phyloP scores from a whole-genome alignment of 176 grass and related monocot genomes.

The Dactylis glomerata region DNA sequence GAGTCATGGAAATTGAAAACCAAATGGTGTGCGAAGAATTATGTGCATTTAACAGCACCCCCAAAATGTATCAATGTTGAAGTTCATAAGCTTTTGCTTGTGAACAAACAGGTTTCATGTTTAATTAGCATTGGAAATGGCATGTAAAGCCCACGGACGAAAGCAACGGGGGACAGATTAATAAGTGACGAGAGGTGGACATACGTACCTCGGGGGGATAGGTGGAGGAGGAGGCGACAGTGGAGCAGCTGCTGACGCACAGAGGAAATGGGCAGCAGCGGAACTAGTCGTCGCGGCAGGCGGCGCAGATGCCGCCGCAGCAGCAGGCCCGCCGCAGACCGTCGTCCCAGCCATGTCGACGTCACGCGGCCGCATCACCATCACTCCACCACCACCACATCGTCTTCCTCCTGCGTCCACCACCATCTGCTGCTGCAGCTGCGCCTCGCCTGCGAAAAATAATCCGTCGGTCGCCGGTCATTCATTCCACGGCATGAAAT shows the following conservation, averaged over 20 bases:
- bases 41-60: neutral
- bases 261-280: conserved; percentile 39
- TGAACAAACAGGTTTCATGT: neutral
- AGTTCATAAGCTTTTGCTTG: too few species aligned
- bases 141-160: conserved; percentile 1
- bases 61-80: neutral
- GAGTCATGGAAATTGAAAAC: neutral
- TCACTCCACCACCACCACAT: conserved; percentile 29
- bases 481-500: conserved; percentile 7
- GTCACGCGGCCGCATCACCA: conserved; percentile 26
- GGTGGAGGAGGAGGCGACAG: conserved; percentile 38
- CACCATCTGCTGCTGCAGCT: conserved; percentile 26
- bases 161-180: conserved; percentile 15
- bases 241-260: conserved; percentile 45
- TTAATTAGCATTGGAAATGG: neutral
- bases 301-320: conserved; percentile 27
- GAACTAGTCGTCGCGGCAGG: conserved; percentile 36
- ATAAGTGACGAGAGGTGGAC: conserved; percentile 3
- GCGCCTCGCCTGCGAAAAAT: conserved; percentile 30
- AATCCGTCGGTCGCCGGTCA: neutral
- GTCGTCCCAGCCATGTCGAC: conserved; percentile 33
- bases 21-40: neutral
- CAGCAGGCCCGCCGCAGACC: conserved; percentile 17
- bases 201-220: conserved; percentile 42
- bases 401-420: conserved; percentile 15